phyloP scores from a whole-genome alignment of 176 grass and related monocot species.

The Chloris gayana region DNA sequence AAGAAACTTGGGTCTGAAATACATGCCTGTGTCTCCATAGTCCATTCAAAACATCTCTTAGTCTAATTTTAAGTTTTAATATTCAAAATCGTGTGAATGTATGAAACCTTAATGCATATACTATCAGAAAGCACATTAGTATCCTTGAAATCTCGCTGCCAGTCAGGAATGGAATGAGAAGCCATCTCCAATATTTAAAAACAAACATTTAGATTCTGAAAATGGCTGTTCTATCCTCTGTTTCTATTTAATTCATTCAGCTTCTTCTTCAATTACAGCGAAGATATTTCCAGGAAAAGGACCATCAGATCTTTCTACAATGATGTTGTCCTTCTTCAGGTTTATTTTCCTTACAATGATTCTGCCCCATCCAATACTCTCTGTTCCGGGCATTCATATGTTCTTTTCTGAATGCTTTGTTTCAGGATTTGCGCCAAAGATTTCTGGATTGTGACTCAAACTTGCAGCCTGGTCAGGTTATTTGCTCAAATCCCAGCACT shows the following conservation, averaged over 20 bases:
- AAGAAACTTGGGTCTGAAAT: not conserved
- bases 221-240: not conserved
- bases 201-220: not conserved
- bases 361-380: not conserved
- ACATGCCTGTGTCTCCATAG: not conserved
- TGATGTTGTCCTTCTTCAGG: constrained; percentile 79
- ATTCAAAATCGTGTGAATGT: not conserved
- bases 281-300: constrained; percentile 75
- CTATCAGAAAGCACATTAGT: not conserved
- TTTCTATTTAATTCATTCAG: not conserved
- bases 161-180: constrained; percentile 18
- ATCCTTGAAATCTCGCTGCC: constrained; percentile 14
- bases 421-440: constrained; percentile 52
- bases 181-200: not conserved
- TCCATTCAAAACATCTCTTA: constrained; percentile 9
- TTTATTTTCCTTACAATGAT: constrained; percentile 25
- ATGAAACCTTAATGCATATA: constrained; percentile 7
- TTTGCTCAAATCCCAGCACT: not conserved
- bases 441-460: constrained; percentile 52
- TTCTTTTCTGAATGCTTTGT: constrained; percentile 16
- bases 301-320: constrained; percentile 66
- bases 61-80: not conserved
- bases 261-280: constrained; percentile 39
- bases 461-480: constrained; percentile 49
- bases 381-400: not conserved